Evolutionary conservation across 805 yeast species (phyloP).

Genomic region (Nakazawaea pomicola): DNA sequence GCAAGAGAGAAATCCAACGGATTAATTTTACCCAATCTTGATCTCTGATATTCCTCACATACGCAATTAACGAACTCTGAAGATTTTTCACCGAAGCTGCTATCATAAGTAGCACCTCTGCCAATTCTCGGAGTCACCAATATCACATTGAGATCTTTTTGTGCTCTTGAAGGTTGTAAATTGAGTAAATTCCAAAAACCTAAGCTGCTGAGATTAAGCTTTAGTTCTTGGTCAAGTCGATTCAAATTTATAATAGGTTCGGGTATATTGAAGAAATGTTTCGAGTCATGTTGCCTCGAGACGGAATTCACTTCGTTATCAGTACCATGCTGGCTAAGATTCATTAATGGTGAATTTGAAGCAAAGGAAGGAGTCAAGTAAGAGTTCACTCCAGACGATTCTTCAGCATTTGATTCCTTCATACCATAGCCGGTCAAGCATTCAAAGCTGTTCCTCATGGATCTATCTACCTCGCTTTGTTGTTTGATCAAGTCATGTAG

Average conservation of each 20-base stretch:
- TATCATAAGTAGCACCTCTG: conserved; percentile 17
- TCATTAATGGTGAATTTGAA: conserved; percentile 25
- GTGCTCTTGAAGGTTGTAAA: conserved; percentile 46
- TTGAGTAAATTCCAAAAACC: conserved; percentile 54
- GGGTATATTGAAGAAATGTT: conserved; percentile 29
- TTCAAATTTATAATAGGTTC: conserved; percentile 30
- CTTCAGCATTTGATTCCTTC: conserved; percentile 30
- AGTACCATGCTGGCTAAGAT: conserved; percentile 14
- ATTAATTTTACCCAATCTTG: conserved; percentile 39
- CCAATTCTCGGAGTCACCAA: conserved; percentile 29
- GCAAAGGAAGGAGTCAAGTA: conserved; percentile 34
- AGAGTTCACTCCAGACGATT: no score
- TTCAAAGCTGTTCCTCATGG: conserved; percentile 31
- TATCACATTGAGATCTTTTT: conserved; percentile 48
- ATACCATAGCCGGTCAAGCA: conserved; percentile 25
- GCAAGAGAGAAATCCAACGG: conserved; percentile 6
- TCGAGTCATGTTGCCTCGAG: conserved; percentile 8
- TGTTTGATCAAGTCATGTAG: conserved; percentile 14
- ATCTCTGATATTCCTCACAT: conserved; percentile 38
- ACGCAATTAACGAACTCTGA: conserved; percentile 35
- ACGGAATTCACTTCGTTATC: conserved; percentile 15
- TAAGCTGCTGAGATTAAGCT: conserved; percentile 42
- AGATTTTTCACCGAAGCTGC: conserved; percentile 24
- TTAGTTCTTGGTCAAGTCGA: conserved; percentile 33
- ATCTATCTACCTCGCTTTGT: conserved; percentile 16